Evolutionary conservation across 768 basidiomycete genomes (phyloP).

Genomic region (Boletus rubescentipes): DNA sequence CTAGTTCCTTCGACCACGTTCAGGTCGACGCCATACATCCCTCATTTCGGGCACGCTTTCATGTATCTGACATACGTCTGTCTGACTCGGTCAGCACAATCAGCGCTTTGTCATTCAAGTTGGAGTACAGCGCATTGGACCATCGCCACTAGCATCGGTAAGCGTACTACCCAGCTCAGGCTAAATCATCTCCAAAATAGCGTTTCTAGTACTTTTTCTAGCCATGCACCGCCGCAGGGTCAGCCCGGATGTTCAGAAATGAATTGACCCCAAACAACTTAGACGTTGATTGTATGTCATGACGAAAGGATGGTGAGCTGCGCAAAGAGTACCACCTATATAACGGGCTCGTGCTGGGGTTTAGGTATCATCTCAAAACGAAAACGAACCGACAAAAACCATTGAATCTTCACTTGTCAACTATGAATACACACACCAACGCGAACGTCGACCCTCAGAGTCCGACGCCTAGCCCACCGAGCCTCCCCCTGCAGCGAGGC

Average conservation of each 20-base stretch:
- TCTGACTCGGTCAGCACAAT: too few species aligned
- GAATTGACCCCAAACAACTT: neutral
- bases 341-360: neutral
- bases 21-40: too few species aligned
- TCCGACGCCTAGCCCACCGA: neutral
- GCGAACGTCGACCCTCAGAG: constrained; percentile 5
- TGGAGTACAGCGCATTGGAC: neutral
- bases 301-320: neutral
- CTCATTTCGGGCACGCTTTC: too few species aligned
- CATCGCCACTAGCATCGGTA: too few species aligned
- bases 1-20: neutral
- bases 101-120: neutral
- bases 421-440: neutral
- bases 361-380: neutral
- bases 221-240: neutral
- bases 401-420: neutral
- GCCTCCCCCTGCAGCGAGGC: constrained; percentile 41
- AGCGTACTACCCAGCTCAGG: too few species aligned
- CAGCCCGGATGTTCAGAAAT: neutral
- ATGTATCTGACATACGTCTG: too few species aligned
- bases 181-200: too few species aligned
- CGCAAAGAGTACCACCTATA: constrained; percentile 9
- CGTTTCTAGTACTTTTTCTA: too few species aligned
- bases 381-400: neutral
- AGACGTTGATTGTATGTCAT: neutral